A percentile compares a stretch with the other conserved stretches of the same genome.
Conservation (phyloP, 305 asterid species). For the Withania somnifera region DNA sequence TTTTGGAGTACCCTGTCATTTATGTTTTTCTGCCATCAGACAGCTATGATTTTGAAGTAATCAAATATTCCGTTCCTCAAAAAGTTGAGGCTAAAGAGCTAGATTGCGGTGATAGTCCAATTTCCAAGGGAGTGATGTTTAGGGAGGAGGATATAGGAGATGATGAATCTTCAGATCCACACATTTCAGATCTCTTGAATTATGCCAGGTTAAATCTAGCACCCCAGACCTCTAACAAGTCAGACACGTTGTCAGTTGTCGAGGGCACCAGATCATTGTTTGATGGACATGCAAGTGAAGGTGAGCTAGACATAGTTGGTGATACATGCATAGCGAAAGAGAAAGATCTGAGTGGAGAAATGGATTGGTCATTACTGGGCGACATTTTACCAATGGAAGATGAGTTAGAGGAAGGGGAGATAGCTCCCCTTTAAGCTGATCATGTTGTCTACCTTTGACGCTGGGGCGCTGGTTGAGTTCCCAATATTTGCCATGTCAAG, state of each 20-base stretch:
- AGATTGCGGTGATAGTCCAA: constrained; percentile 14
- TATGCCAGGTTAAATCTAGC: background rate
- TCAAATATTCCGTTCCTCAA: constrained; percentile 17
- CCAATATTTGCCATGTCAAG: background rate
- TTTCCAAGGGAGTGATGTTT: constrained; percentile 44
- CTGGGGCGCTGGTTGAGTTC: background rate
- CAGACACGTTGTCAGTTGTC: constrained; percentile 6
- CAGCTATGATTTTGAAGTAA: constrained; percentile 44
- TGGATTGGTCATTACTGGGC: background rate
- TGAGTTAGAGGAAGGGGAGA: constrained; percentile 83
- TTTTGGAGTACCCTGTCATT: constrained; percentile 73
- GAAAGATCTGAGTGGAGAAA: constrained; percentile 10
- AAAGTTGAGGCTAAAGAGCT: constrained; percentile 21
- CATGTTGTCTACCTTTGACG: background rate
- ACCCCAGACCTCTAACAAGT: background rate
- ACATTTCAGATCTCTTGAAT: constrained; percentile 36
- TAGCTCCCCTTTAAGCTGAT: constrained; percentile 13
- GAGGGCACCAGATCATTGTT: background rate
- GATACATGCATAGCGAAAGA: constrained; percentile 15
- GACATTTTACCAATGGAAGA: constrained; percentile 23
- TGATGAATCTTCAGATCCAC: constrained; percentile 29
- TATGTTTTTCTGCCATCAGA: constrained; percentile 70
- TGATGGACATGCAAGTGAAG: background rate
- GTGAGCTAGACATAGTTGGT: constrained; percentile 20
- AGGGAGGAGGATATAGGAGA: constrained; percentile 76